phyloP scores from a whole-genome alignment of 1,284 basidiomycete species.

The Bondarzewia mesenterica region DNA sequence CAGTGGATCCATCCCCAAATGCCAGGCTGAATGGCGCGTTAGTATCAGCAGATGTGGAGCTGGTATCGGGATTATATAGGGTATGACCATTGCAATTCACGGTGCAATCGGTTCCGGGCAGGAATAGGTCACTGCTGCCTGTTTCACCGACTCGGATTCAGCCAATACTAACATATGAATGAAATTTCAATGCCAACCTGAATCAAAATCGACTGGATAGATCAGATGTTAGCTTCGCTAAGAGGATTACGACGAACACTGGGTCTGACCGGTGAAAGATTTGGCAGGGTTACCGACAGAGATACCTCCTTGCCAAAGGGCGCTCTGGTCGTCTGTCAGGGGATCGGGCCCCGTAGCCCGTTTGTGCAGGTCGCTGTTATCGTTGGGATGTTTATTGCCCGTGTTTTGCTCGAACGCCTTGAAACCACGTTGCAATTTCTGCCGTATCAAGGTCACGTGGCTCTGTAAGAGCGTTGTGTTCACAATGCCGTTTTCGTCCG shows the following conservation, averaged over 20 bases:
- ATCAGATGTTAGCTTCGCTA: background rate
- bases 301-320: conserved; percentile 8
- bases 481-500: conserved; percentile 20
- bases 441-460: conserved; percentile 17
- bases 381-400: conserved; percentile 26
- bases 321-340: conserved; percentile 4
- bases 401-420: conserved; percentile 30
- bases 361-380: conserved; percentile 9
- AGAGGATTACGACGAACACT: no score
- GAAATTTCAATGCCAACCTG: conserved; percentile 4
- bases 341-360: conserved; percentile 5
- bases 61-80: conserved; percentile 8
- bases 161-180: no score
- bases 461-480: conserved; percentile 13
- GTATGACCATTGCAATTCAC: conserved; percentile 14
- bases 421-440: conserved; percentile 30
- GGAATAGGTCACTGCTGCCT: conserved; percentile 15
- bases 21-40: conserved; percentile 8
- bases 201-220: conserved; percentile 16
- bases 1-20: conserved; percentile 13
- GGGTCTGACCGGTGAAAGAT: conserved; percentile 6
- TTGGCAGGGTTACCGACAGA: conserved; percentile 6
- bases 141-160: background rate
- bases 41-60: conserved; percentile 8
- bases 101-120: conserved; percentile 11